A percentile compares a stretch with the other conserved stretches of the same genome.
phyloP scores from a whole-genome alignment of 2,329 filamentous ascomycete species.

The Scleromitrula shiraiana region DNA sequence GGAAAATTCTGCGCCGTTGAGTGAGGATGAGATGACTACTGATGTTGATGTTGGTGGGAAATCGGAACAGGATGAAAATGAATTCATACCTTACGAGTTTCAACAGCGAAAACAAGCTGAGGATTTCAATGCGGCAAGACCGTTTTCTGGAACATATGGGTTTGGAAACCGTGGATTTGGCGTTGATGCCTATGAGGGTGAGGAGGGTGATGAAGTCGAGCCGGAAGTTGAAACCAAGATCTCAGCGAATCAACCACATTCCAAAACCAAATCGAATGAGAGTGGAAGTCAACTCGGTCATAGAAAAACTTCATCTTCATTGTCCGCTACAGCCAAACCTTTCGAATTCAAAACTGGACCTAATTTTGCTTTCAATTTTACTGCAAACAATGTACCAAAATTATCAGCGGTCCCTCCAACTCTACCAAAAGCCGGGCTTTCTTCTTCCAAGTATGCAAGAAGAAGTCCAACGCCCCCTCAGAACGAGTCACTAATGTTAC shows the following conservation, averaged over 20 bases:
- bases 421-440: conserved; percentile 14
- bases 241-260: not conserved
- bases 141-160: conserved; percentile 24
- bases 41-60: conserved; percentile 32
- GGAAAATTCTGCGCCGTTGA: conserved; percentile 25
- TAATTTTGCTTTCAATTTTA: conserved; percentile 23
- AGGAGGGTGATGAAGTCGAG: conserved; percentile 22
- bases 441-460: conserved; percentile 25
- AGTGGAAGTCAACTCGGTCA: conserved; percentile 16
- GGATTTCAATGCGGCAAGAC: conserved; percentile 30
- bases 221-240: conserved; percentile 13
- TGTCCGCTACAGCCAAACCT: conserved; percentile 64
- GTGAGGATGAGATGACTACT: conserved; percentile 10
- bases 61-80: conserved; percentile 37
- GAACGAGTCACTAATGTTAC: conserved; percentile 10
- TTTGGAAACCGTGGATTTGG: conserved; percentile 25
- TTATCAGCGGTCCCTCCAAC: conserved; percentile 5
- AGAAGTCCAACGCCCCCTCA: conserved; percentile 22
- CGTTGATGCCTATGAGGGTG: conserved; percentile 24
- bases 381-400: conserved; percentile 9
- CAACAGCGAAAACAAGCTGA: conserved; percentile 36
- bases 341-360: conserved; percentile 41
- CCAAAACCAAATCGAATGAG: conserved; percentile 16
- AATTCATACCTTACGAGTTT: conserved; percentile 56
- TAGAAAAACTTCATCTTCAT: conserved; percentile 43